Conservation (phyloP, 495 filamentous ascomycete genomes). For the Talaromyces ruber region DNA sequence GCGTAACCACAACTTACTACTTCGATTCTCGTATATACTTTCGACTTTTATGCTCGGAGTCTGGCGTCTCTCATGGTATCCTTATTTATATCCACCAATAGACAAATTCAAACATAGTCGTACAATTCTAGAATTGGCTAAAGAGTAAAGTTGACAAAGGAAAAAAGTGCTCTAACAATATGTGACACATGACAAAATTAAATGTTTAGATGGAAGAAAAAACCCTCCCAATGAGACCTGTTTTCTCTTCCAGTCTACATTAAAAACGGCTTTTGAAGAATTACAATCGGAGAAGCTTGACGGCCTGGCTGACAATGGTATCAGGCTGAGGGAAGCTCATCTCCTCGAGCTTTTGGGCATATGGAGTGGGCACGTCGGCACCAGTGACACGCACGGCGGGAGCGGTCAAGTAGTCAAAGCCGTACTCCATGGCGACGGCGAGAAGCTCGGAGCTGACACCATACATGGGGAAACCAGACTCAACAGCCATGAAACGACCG, state of each 20-base stretch:
- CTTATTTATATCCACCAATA: neutral
- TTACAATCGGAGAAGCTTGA: slow-evolving; percentile 73
- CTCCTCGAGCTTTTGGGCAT: slow-evolving; percentile 78
- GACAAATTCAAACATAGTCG: slow-evolving; percentile 4
- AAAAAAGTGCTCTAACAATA: slow-evolving; percentile 6
- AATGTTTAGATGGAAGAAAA: neutral
- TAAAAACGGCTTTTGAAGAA: neutral
- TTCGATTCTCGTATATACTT: neutral
- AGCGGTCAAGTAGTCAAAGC: slow-evolving; percentile 91
- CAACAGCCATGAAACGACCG: slow-evolving; percentile 79
- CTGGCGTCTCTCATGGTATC: neutral
- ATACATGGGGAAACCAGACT: slow-evolving; percentile 92
- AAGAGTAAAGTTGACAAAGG: slow-evolving; percentile 2
- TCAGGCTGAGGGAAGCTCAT: slow-evolving; percentile 86
- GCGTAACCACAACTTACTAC: neutral
- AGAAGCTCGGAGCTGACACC: slow-evolving; percentile 89
- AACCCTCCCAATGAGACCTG: neutral
- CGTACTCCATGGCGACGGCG: slow-evolving; percentile 92
- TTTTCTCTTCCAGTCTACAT: neutral
- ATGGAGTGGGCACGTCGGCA: slow-evolving; percentile 93
- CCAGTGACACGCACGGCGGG: slow-evolving; percentile 90
- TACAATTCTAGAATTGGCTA: slow-evolving; percentile 8
- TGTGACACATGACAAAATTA: slow-evolving; percentile 8
- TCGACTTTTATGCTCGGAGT: neutral
- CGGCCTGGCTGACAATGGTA: slow-evolving; percentile 73